Percentiles rank a stretch among this genome's conserved stretches.
These are phyloP conservation scores for Claviceps purpurea DNA, from an alignment of 2,329 filamentous ascomycete genomes.

Conservation along the genomic window DNA sequence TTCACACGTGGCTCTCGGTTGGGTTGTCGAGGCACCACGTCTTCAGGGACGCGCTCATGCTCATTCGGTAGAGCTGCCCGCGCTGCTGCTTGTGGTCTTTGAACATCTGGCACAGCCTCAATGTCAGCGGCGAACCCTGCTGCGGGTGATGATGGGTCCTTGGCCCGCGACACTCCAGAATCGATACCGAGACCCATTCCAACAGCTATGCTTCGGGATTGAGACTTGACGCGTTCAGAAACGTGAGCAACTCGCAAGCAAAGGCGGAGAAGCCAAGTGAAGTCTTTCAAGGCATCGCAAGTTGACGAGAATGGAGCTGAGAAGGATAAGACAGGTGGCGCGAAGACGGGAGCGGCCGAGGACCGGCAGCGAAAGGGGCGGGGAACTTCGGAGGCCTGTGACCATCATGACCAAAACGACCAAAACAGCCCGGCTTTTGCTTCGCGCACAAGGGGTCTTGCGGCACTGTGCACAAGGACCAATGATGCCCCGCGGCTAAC, in stretches of 20 bases:
- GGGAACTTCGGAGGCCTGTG: neutral
- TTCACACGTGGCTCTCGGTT: constrained; percentile 3
- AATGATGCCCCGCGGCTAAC: neutral
- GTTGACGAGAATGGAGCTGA: neutral
- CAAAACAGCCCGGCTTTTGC: neutral
- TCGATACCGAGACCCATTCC: neutral
- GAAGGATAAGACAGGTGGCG: neutral
- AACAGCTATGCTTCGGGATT: neutral
- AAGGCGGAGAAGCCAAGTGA: neutral
- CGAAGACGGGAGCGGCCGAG: neutral
- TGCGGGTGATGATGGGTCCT: neutral
- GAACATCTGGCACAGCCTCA: constrained; percentile 4
- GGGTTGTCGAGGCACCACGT: neutral
- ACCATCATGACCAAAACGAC: neutral
- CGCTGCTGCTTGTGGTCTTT: neutral
- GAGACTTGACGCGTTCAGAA: neutral
- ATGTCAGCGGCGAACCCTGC: neutral
- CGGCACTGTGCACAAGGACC: neutral
- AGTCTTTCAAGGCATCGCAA: neutral
- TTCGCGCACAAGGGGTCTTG: neutral
- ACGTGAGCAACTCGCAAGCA: neutral
- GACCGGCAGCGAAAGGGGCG: neutral
- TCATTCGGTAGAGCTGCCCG: neutral
- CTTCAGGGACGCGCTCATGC: neutral
- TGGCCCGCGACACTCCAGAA: neutral